Evolutionary conservation across 208 protist species (phyloP).

Genomic region (Borovskyia barvae): DNA sequence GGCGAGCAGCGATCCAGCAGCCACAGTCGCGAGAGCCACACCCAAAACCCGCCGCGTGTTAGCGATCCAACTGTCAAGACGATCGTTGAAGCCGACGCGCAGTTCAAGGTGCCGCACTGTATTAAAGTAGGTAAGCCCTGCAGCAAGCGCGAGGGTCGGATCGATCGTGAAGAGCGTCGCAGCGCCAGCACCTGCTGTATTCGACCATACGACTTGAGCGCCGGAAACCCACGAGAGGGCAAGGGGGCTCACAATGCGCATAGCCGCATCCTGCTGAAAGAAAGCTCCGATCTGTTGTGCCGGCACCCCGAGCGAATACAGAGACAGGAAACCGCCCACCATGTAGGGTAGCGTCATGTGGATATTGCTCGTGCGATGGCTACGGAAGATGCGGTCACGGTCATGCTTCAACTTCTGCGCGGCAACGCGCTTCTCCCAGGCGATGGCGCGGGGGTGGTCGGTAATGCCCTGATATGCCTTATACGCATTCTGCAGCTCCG

Average conservation of each 20-base stretch:
- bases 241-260: slow-evolving; percentile 33
- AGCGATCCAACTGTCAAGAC: slow-evolving; percentile 51
- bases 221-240: slow-evolving; percentile 11
- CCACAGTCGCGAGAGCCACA: slow-evolving; percentile 22
- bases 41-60: slow-evolving; percentile 17
- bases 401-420: slow-evolving; percentile 83
- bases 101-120: slow-evolving; percentile 46
- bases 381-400: slow-evolving; percentile 75
- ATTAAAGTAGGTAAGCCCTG: slow-evolving; percentile 55
- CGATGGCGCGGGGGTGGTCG: slow-evolving; percentile 72
- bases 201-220: not conserved
- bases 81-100: slow-evolving; percentile 66
- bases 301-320: slow-evolving; percentile 62
- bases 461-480: slow-evolving; percentile 53
- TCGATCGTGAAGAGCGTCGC: slow-evolving; percentile 37
- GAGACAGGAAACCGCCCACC: slow-evolving; percentile 17
- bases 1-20: slow-evolving; percentile 13
- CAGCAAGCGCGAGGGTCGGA: slow-evolving; percentile 55
- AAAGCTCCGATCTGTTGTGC: slow-evolving; percentile 53
- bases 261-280: slow-evolving; percentile 32
- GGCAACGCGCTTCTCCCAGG: slow-evolving; percentile 82
- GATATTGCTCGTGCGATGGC: slow-evolving; percentile 72
- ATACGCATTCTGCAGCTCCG: slow-evolving; percentile 72
- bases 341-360: slow-evolving; percentile 60
- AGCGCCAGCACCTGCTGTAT: not conserved